A percentile compares a stretch with the other conserved stretches of the same genome.
These are phyloP conservation scores for Podospora fimiseda DNA, from an alignment of 495 filamentous ascomycete species.

Conservation along the genomic window DNA sequence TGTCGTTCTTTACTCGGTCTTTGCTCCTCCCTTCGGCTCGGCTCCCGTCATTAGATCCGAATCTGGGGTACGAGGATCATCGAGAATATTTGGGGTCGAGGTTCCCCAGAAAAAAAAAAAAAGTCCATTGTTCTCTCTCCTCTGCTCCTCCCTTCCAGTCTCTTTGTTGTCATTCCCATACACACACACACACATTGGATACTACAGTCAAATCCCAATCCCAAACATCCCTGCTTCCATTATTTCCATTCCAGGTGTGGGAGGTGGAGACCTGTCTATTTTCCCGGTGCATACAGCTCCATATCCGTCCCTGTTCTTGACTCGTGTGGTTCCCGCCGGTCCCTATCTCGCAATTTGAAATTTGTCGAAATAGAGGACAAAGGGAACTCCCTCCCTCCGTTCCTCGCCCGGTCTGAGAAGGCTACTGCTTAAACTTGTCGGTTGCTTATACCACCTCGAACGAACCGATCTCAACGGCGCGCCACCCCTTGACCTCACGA, in stretches of 20 bases:
- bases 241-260: conserved; percentile 3
- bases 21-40: conserved; percentile 17
- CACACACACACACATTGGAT: too few species aligned
- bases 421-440: background rate
- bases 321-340: background rate
- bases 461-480: too few species aligned
- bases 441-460: background rate
- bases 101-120: background rate
- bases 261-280: background rate
- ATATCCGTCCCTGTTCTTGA: conserved; percentile 8
- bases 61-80: background rate
- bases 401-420: background rate
- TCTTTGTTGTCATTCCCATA: too few species aligned
- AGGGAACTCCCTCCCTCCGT: background rate
- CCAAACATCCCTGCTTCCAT: too few species aligned
- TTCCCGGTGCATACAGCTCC: conserved; percentile 2
- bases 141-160: too few species aligned
- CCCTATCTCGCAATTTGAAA: background rate
- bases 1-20: conserved; percentile 1
- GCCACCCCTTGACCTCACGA: background rate
- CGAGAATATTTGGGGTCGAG: conserved; percentile 11
- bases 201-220: too few species aligned
- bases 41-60: conserved; percentile 15
- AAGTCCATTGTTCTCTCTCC: conserved; percentile 3
- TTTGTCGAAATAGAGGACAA: background rate